Evolutionary conservation across 129 eudicot genomes (phyloP).

Genomic region (Centrapalus pauciflorus): DNA sequence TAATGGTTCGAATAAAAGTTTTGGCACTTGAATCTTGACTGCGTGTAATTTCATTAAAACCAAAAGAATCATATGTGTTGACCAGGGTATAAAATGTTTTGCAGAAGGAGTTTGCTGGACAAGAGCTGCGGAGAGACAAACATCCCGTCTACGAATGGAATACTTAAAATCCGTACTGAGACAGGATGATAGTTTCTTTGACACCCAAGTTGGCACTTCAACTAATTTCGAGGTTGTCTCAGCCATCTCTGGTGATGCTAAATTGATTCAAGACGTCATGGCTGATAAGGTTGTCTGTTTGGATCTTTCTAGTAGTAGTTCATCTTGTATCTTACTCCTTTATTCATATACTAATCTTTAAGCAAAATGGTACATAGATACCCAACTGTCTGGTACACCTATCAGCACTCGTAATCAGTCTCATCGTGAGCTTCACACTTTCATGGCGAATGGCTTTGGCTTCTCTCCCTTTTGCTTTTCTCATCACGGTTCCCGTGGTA

Average conservation of each 20-base stretch:
- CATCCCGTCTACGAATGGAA: slow-evolving; percentile 61
- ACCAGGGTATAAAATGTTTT: slow-evolving; percentile 1
- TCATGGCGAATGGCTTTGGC: slow-evolving; percentile 74
- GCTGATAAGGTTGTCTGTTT: slow-evolving; percentile 69
- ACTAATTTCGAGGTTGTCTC: slow-evolving; percentile 61
- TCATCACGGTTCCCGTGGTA: slow-evolving; percentile 55
- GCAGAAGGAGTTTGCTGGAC: slow-evolving; percentile 89
- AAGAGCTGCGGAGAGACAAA: slow-evolving; percentile 75
- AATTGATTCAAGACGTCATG: slow-evolving; percentile 69
- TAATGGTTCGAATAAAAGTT: no score
- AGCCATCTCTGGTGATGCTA: slow-evolving; percentile 66
- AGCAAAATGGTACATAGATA: slow-evolving; percentile 35
- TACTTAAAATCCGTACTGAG: slow-evolving; percentile 73
- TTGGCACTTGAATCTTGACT: no score
- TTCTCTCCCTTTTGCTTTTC: slow-evolving; percentile 52
- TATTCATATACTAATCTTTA: neutral
- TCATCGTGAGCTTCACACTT: slow-evolving; percentile 47
- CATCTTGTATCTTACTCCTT: no score
- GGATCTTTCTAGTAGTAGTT: no score
- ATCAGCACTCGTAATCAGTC: slow-evolving; percentile 37
- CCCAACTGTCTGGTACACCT: slow-evolving; percentile 62
- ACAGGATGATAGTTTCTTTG: slow-evolving; percentile 76
- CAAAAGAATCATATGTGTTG: no score
- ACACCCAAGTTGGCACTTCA: slow-evolving; percentile 62
- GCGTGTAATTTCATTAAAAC: no score